Conservation (phyloP, 129 eudicot species). For the Artemisia tridentata region DNA sequence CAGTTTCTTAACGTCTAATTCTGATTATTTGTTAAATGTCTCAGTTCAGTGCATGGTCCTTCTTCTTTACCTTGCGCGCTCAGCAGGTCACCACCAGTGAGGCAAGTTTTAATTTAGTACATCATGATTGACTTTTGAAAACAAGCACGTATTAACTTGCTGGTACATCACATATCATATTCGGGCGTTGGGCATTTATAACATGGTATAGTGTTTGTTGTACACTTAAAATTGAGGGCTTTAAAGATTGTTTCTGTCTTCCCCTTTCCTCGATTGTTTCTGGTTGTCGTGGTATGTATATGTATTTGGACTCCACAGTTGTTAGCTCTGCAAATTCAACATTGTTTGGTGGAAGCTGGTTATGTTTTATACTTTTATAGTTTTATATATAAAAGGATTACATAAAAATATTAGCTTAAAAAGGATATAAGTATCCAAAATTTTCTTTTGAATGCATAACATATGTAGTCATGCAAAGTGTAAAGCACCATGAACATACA, state of each 20-base stretch:
- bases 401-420: too few relatives aligned
- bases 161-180: not conserved
- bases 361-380: too few relatives aligned
- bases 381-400: too few relatives aligned
- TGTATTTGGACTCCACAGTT: too few relatives aligned
- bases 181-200: not conserved
- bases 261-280: not conserved
- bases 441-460: too few relatives aligned
- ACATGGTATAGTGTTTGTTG: not conserved
- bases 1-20: not conserved
- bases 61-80: conserved; percentile 53
- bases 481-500: too few relatives aligned
- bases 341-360: too few relatives aligned
- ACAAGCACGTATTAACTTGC: not conserved
- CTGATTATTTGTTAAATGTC: conserved; percentile 25
- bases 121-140: conserved; percentile 11
- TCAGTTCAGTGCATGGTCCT: conserved; percentile 85
- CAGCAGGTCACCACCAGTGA: conserved; percentile 65
- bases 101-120: conserved; percentile 36
- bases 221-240: not conserved
- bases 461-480: too few relatives aligned
- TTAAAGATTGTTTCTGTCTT: not conserved
- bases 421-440: too few relatives aligned
- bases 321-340: too few relatives aligned
- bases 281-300: too few relatives aligned